Evolutionary conservation across 805 yeast genomes (phyloP), one percentile per base, ranked within the genome.

Genomic region (Zygoascus flipseniorum): DNA sequence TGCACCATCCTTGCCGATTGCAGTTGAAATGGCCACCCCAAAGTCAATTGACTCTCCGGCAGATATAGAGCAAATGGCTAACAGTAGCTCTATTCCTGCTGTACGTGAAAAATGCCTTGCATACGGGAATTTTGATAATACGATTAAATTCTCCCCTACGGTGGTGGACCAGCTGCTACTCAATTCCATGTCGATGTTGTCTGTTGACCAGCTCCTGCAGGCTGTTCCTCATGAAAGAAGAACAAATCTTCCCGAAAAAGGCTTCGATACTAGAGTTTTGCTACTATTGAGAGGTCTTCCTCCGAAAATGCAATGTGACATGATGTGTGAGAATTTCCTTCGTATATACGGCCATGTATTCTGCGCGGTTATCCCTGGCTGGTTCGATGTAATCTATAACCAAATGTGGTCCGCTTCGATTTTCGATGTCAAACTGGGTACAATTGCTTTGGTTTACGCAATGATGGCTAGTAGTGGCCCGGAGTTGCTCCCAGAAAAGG

Each of bases 121-220:
- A 19, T 10, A 18, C 5, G 13, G 19, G 6, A 11, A 11, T n/a
- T 4, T 42, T 11, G 16, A 19, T 14, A 13, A 16, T 18, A 19
- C 9, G 8, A 18, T 16, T 23, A 16, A 42, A 11, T 16, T 19
- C 44, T 3, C 26, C 10, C 62, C 62, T 43, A 59, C 47, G 31
- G 48, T 47, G 14, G 23, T 48, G 11, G 51, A 48, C 18, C 51
- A 48, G 35, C 45, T 48, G 11, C 13, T 48, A 4, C 37, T 16
- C 11, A 48, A 48, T 31, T 20, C 45, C 16, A 18, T 48, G 16
- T 48, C 51, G 31, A 37, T 41, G 20, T 37, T 48, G 11, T 37
- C 51, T 5, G 51, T 48, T 10, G 43, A 48, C 23, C 43, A 48
- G 19, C 20, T 41, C 23, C 35, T 48, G 2, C 28, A 37, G 43